A percentile compares a stretch with the other conserved stretches of the same genome.
These are phyloP conservation scores for Eimeria necatrix DNA, from an alignment of 169 alveolate genomes.

Conservation along the genomic window DNA sequence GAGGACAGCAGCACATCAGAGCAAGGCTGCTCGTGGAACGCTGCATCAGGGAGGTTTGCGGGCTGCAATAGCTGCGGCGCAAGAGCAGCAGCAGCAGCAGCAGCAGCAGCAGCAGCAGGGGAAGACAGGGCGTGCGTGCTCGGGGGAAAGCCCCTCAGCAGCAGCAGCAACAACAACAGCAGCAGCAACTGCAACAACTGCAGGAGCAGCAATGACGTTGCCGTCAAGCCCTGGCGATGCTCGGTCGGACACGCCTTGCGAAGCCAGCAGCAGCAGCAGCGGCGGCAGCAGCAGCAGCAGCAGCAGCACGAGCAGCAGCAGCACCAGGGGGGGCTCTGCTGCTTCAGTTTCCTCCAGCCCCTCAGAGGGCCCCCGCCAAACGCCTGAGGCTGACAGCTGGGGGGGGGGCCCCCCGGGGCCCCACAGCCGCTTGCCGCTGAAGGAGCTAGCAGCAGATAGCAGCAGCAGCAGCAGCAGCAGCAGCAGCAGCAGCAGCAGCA, in stretches of 20 bases:
- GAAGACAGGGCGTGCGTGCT: not conserved
- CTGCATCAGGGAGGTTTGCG: not conserved
- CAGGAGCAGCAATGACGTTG: too few species aligned
- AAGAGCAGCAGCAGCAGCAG: constrained; percentile 12
- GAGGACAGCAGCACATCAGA: not conserved
- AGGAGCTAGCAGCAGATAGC: not conserved
- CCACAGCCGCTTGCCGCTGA: not conserved
- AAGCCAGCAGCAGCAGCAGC: not conserved
- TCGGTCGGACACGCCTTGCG: not conserved
- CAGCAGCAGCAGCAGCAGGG: not conserved
- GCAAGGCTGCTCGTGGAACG: not conserved
- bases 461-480: too few species aligned
- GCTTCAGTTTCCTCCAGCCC: not conserved
- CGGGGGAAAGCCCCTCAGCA: not conserved
- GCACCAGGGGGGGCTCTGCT: not conserved
- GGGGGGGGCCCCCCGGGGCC: not conserved
- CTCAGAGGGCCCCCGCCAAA: not conserved
- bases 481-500: too few species aligned
- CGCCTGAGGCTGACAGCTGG: not conserved
- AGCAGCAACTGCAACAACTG: too few species aligned
- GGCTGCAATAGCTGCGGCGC: constrained; percentile 10
- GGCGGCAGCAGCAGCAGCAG: constrained; percentile 8
- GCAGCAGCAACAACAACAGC: not conserved
- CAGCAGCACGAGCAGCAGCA: not conserved
- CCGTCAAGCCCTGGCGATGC: not conserved